Conservation (phyloP, 192 early-diverging fungal genomes). For the Umbelopsis isabellina region DNA sequence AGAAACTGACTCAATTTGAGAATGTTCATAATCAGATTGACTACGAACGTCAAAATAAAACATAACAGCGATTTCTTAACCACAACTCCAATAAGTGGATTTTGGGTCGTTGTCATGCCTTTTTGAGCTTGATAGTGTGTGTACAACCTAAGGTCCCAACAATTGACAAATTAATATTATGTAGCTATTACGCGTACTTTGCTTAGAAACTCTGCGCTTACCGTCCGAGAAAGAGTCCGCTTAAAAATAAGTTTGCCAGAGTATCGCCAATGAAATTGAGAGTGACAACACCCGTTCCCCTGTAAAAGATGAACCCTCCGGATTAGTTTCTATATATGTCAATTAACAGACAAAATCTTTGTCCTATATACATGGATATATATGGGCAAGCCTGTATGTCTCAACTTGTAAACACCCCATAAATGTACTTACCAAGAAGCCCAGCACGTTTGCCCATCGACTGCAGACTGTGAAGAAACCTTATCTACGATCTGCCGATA, state of each 20-base stretch:
- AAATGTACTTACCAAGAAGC: conserved; percentile 29
- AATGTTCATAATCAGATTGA: conserved; percentile 41
- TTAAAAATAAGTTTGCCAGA: conserved; percentile 37
- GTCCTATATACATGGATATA: not conserved
- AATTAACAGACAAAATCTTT: not conserved
- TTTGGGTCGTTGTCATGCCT: conserved; percentile 20
- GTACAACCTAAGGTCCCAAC: conserved; percentile 18
- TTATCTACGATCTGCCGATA: conserved; percentile 14
- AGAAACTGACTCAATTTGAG: conserved; percentile 36
- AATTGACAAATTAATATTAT: not conserved
- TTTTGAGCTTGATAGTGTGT: conserved; percentile 26
- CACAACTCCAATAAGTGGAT: conserved; percentile 33
- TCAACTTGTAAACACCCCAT: not conserved
- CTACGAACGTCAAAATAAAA: conserved; percentile 37
- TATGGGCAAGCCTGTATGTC: not conserved
- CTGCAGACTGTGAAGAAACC: not conserved
- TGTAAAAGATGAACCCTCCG: not conserved
- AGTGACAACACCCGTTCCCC: conserved; percentile 37
- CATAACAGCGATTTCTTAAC: conserved; percentile 38
- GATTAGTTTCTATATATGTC: not conserved
- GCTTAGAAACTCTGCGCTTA: not conserved
- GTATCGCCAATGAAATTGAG: conserved; percentile 39
- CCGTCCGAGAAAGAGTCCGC: conserved; percentile 40
- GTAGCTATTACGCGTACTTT: not conserved
- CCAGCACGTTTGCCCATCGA: conserved; percentile 26